Conservation (phyloP, 108 stramenopile genomes). For the Conticribra weissflogii region DNA sequence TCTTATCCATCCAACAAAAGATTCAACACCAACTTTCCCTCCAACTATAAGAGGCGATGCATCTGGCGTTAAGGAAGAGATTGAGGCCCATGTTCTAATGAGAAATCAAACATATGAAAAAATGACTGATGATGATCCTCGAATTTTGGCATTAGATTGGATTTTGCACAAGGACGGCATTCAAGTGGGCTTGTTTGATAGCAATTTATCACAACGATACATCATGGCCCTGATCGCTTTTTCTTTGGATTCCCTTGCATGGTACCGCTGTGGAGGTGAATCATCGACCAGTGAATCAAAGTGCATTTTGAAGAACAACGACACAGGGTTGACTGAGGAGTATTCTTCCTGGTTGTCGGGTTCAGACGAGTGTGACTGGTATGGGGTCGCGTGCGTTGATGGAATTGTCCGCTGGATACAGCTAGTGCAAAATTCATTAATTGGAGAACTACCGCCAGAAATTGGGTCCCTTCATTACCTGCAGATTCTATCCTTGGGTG, state of each 20-base stretch:
- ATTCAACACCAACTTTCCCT: background rate
- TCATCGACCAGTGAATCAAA: too few species aligned
- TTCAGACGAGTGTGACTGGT: constrained; percentile 12
- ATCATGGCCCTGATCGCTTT: constrained; percentile 3
- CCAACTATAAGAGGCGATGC: background rate
- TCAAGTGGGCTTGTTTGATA: background rate
- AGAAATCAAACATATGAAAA: background rate
- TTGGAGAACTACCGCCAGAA: constrained; percentile 1
- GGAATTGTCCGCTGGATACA: background rate
- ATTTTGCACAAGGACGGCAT: constrained; percentile 11
- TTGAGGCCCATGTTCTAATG: constrained; percentile 6
- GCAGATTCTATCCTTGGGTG: background rate
- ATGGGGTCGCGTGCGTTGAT: constrained; percentile 4
- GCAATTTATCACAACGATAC: constrained; percentile 9
- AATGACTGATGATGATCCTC: constrained; percentile 2
- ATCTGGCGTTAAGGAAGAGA: background rate
- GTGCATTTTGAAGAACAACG: too few species aligned
- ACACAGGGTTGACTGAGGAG: background rate
- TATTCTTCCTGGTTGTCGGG: constrained; percentile 1
- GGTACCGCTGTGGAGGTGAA: background rate
- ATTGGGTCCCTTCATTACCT: background rate
- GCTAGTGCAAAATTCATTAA: too few species aligned
- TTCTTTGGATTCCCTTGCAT: constrained; percentile 13
- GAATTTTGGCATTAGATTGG: constrained; percentile 18
- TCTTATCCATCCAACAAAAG: background rate